Evolutionary conservation across 1,284 basidiomycete species (phyloP).

Genomic region (Amylostereum areolatum): DNA sequence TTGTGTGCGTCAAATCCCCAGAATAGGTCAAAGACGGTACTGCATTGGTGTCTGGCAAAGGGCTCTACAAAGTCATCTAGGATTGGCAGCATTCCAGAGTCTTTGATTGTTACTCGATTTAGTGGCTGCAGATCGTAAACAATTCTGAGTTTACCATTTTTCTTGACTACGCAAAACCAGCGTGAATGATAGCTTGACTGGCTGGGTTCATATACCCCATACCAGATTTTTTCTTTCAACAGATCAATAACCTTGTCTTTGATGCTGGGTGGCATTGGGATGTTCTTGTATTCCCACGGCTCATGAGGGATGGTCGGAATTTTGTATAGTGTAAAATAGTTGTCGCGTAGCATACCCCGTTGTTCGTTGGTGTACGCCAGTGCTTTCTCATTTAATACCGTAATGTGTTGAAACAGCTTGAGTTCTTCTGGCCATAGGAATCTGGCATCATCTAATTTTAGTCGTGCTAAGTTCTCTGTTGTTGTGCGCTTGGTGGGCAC

Average conservation of each 20-base stretch:
- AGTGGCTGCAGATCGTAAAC: slow-evolving; percentile 26
- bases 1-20: slow-evolving; percentile 19
- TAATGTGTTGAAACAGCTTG: too few relatives aligned
- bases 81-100: slow-evolving; percentile 21
- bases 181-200: slow-evolving; percentile 23
- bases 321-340: slow-evolving; percentile 30
- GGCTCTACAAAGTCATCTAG: slow-evolving; percentile 17
- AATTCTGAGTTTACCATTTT: slow-evolving; percentile 23
- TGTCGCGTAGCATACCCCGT: slow-evolving; percentile 24
- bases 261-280: slow-evolving; percentile 33
- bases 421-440: too few relatives aligned
- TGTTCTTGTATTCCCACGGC: slow-evolving; percentile 29
- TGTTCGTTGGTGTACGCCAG: slow-evolving; percentile 30
- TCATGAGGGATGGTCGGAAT: slow-evolving; percentile 28
- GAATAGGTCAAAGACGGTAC: slow-evolving; percentile 18
- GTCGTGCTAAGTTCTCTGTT: too few relatives aligned
- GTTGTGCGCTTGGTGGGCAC: too few relatives aligned
- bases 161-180: slow-evolving; percentile 27
- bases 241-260: slow-evolving; percentile 25
- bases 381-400: too few relatives aligned
- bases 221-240: slow-evolving; percentile 17
- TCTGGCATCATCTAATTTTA: too few relatives aligned
- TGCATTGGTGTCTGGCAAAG: slow-evolving; percentile 17
- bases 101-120: slow-evolving; percentile 26
- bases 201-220: slow-evolving; percentile 25